Conservation (phyloP, 805 yeast genomes). For the Candida tibetensis region DNA sequence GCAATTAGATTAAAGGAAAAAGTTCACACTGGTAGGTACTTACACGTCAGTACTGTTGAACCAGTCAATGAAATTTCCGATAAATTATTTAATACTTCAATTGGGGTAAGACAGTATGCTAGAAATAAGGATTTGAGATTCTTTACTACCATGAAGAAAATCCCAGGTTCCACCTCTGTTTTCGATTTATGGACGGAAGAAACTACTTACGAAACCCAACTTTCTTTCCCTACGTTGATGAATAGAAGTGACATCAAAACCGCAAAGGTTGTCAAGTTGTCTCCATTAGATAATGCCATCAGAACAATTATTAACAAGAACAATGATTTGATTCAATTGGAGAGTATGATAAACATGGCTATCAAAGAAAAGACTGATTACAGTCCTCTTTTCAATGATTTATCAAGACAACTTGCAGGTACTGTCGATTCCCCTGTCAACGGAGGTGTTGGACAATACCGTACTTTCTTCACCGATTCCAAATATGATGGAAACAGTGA, state of each 20-base stretch:
- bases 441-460: conserved; percentile 86
- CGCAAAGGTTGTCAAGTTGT: conserved; percentile 50
- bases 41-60: conserved; percentile 69
- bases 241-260: conserved; percentile 70
- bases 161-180: conserved; percentile 71
- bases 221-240: conserved; percentile 85
- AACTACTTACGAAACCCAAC: conserved; percentile 67
- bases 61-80: conserved; percentile 58
- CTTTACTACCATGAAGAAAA: conserved; percentile 65
- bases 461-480: conserved; percentile 56
- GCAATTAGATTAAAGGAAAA: conserved; percentile 49
- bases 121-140: conserved; percentile 69
- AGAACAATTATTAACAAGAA: conserved; percentile 64
- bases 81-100: conserved; percentile 44
- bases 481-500: conserved; percentile 33
- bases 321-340: conserved; percentile 68
- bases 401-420: conserved; percentile 72
- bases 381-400: conserved; percentile 52
- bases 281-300: conserved; percentile 85
- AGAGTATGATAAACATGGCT: conserved; percentile 54
- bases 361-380: conserved; percentile 50
- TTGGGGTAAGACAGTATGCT: conserved; percentile 70
- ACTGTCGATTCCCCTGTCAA: conserved; percentile 91
- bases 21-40: conserved; percentile 66
- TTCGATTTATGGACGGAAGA: conserved; percentile 88